A percentile compares a stretch with the other conserved stretches of the same genome.
These are phyloP conservation scores for Thelonectria olida DNA, from an alignment of 2,329 filamentous ascomycete genomes.

Conservation along the genomic window DNA sequence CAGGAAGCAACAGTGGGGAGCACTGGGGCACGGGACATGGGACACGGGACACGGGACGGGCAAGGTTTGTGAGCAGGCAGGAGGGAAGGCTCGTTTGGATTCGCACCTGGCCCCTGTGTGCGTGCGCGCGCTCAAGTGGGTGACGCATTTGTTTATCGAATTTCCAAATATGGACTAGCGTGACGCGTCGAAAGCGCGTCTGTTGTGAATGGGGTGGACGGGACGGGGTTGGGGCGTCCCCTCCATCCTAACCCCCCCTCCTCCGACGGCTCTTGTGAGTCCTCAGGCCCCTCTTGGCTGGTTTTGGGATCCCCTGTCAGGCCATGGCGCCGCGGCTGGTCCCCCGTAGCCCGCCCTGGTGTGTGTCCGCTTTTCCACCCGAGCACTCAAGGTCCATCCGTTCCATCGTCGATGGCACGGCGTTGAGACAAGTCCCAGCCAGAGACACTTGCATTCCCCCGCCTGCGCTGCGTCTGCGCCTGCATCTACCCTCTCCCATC, in stretches of 20 bases:
- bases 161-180: slow-evolving; percentile 42
- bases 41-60: slow-evolving; percentile 22
- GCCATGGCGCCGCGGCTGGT: slow-evolving; percentile 34
- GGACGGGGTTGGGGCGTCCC: slow-evolving; percentile 26
- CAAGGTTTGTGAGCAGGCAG: slow-evolving; percentile 9
- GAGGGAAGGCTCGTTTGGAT: slow-evolving; percentile 12
- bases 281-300: slow-evolving; percentile 12
- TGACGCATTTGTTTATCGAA: slow-evolving; percentile 51
- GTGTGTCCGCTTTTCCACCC: slow-evolving; percentile 29
- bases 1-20: slow-evolving; percentile 21
- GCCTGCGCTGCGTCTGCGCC: not conserved
- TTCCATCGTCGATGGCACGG: slow-evolving; percentile 32
- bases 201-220: slow-evolving; percentile 33
- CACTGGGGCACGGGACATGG: slow-evolving; percentile 23
- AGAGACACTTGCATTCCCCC: slow-evolving; percentile 35
- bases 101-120: slow-evolving; percentile 2
- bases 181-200: slow-evolving; percentile 46
- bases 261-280: slow-evolving; percentile 2
- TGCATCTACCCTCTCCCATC: not conserved
- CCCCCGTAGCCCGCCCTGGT: slow-evolving; percentile 30
- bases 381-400: slow-evolving; percentile 23
- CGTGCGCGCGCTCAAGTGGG: slow-evolving; percentile 31
- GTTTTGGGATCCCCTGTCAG: slow-evolving; percentile 24
- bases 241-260: slow-evolving; percentile 6
- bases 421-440: slow-evolving; percentile 26